Evolutionary conservation across 768 basidiomycete species (phyloP).

Genomic region (Ramaria sp.): DNA sequence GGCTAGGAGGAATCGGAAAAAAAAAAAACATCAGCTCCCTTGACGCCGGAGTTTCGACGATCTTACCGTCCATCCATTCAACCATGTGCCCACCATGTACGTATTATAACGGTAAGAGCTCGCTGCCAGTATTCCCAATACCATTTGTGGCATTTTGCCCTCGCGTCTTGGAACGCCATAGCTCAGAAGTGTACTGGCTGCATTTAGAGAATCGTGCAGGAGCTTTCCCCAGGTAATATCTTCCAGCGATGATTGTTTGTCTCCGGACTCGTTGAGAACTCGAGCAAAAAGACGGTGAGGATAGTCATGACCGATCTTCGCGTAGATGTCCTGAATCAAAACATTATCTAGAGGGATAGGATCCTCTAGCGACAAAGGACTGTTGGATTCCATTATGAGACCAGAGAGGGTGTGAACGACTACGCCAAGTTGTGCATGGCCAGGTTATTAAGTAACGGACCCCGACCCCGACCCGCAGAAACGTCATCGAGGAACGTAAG

Average conservation of each 20-base stretch:
- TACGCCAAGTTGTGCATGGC: too few relatives aligned
- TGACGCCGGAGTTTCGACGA: neutral
- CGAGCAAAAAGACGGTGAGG: neutral
- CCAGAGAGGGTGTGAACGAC: neutral
- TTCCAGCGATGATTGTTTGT: neutral
- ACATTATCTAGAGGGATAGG: neutral
- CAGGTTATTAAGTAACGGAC: too few relatives aligned
- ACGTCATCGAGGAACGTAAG: too few relatives aligned
- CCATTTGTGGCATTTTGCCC: neutral
- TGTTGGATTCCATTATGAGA: neutral
- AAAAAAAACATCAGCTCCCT: neutral
- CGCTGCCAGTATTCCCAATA: neutral
- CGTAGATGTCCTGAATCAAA: neutral
- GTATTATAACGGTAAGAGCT: neutral
- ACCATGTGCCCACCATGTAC: neutral
- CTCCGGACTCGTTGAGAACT: neutral
- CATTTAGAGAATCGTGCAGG: neutral
- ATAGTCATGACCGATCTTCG: neutral
- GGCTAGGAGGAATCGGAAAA: too few relatives aligned
- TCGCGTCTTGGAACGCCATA: neutral
- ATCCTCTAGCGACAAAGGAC: neutral
- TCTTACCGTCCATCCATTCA: neutral
- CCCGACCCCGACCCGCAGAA: too few relatives aligned
- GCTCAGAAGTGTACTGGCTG: neutral
- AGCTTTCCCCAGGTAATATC: neutral